These are phyloP conservation scores for Candida khao-thaluensis DNA, from an alignment of 805 yeast genomes.

Conservation along the genomic window DNA sequence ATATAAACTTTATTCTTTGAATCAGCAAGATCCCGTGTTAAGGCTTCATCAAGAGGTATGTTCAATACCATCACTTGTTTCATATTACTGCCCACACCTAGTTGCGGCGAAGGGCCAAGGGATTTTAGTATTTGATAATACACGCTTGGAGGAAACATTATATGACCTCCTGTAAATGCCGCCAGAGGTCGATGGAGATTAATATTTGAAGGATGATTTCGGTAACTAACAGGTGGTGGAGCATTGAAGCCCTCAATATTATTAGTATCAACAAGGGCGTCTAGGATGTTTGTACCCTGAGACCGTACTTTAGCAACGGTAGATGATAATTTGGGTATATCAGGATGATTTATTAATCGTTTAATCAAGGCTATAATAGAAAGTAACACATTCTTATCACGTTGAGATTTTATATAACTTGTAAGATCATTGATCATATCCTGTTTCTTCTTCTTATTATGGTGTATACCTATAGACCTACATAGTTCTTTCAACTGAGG, in stretches of 20 bases:
- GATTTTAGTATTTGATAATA: constrained; percentile 52
- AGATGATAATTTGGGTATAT: constrained; percentile 27
- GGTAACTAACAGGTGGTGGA: constrained; percentile 1
- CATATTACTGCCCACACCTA: constrained; percentile 29
- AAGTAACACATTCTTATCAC: neutral
- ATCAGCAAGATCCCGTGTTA: neutral
- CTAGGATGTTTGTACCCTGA: constrained; percentile 1
- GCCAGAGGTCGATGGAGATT: constrained; percentile 3
- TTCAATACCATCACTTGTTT: constrained; percentile 26
- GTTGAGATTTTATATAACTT: neutral
- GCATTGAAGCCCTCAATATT: neutral
- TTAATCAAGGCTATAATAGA: neutral
- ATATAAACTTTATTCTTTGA: neutral
- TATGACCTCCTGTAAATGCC: constrained; percentile 5
- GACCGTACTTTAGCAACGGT: constrained; percentile 21
- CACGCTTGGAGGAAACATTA: constrained; percentile 49
- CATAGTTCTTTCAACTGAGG: constrained; percentile 46
- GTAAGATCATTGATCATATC: constrained; percentile 46
- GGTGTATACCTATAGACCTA: constrained; percentile 28
- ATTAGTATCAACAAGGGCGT: neutral
- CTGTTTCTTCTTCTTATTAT: constrained; percentile 58
- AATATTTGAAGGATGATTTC: constrained; percentile 11
- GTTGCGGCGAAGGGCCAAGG: constrained; percentile 49
- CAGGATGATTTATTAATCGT: neutral
- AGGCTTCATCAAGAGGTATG: constrained; percentile 25